phyloP scores from a whole-genome alignment of 2,329 filamentous ascomycete species.

The Macroventuria anomochaeta region DNA sequence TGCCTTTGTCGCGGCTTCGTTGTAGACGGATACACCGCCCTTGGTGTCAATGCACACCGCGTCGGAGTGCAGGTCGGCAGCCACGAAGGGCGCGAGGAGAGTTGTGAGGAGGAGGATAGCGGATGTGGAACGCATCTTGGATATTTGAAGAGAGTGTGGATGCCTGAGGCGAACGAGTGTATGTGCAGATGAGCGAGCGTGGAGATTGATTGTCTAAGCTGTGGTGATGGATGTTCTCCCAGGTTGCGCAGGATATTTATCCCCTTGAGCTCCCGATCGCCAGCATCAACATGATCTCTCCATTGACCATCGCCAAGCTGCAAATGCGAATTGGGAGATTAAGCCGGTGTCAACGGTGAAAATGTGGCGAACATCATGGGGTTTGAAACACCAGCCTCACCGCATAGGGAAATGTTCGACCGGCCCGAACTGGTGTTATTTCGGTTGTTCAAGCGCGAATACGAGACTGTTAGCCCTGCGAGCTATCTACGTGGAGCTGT shows the following conservation, averaged over 20 bases:
- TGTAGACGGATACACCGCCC: conserved; percentile 30
- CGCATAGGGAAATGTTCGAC: conserved; percentile 8
- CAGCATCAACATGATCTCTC: background rate
- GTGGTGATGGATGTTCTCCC: background rate
- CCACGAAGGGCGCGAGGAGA: conserved; percentile 21
- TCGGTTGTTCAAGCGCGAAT: conserved; percentile 10
- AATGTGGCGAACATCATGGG: conserved; percentile 20
- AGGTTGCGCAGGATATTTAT: conserved; percentile 13
- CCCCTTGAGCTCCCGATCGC: background rate
- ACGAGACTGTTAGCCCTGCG: conserved; percentile 1
- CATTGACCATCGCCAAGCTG: conserved; percentile 5
- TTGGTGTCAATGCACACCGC: conserved; percentile 30
- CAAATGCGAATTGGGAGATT: conserved; percentile 3
- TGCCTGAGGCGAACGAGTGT: background rate
- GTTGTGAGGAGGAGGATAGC: conserved; percentile 19
- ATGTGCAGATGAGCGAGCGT: background rate
- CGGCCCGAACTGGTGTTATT: conserved; percentile 15
- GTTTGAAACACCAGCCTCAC: conserved; percentile 17
- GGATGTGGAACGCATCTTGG: conserved; percentile 31
- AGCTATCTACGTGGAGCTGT: background rate
- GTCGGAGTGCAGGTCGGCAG: conserved; percentile 29
- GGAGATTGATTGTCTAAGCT: background rate
- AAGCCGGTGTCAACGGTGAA: conserved; percentile 4
- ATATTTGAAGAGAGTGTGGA: conserved; percentile 4
- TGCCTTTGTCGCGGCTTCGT: conserved; percentile 28